A percentile compares a stretch with the other conserved stretches of the same genome.
phyloP scores from a whole-genome alignment of 202 grass and related monocot genomes.

The Zizania palustris region DNA sequence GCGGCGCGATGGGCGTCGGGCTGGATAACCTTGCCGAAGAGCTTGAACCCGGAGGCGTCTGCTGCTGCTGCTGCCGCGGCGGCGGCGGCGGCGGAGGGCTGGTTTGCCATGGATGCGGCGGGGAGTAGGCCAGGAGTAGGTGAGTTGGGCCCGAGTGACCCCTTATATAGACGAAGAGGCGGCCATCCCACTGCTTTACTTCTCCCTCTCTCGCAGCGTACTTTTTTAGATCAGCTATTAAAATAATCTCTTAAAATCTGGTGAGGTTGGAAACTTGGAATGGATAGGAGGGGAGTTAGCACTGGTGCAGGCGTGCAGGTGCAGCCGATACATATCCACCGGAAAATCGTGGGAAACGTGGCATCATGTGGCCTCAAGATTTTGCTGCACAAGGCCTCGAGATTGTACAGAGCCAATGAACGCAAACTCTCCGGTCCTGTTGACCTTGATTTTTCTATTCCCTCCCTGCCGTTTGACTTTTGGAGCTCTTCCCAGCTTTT shows the following conservation, averaged over 20 bases:
- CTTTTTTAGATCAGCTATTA: neutral
- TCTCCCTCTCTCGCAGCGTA: neutral
- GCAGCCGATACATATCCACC: neutral
- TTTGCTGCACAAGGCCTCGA: constrained; percentile 21
- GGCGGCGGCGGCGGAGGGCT: constrained; percentile 28
- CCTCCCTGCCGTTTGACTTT: constrained; percentile 42
- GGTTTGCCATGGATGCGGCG: constrained; percentile 41
- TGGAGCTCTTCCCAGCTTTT: neutral
- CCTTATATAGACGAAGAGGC: constrained; percentile 40
- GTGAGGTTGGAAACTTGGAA: neutral
- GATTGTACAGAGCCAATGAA: constrained; percentile 6
- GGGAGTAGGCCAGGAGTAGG: neutral
- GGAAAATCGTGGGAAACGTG: constrained; percentile 40
- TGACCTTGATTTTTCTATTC: constrained; percentile 14
- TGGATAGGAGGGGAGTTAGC: constrained; percentile 18
- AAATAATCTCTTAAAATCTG: neutral
- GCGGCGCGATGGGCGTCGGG: constrained; percentile 25
- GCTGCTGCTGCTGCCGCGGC: constrained; percentile 36
- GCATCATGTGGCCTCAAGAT: constrained; percentile 37
- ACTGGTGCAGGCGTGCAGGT: neutral
- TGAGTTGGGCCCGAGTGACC: neutral
- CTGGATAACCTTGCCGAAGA: constrained; percentile 73
- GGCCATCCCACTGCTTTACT: constrained; percentile 26
- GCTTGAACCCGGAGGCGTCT: constrained; percentile 68
- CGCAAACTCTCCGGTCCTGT: neutral